Conservation (phyloP, 257 asterid species). For the Solanum corneliomulleri region DNA sequence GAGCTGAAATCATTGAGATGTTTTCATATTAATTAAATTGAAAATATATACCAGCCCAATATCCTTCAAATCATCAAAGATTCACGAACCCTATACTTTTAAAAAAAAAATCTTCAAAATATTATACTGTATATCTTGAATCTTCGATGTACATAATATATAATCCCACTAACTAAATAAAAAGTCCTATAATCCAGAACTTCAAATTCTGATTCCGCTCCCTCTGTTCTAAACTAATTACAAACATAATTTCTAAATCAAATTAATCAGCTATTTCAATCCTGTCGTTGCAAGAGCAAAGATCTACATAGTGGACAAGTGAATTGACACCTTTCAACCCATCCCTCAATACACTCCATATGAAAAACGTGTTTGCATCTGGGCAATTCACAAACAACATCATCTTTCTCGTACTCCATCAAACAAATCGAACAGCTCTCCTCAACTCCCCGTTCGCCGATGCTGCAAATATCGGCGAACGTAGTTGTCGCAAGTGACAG, state of each 20-base stretch:
- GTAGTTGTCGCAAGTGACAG: neutral
- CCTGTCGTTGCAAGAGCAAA: conserved; percentile 12
- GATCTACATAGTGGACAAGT: conserved; percentile 73
- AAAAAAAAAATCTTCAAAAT: neutral
- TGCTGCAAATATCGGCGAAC: neutral
- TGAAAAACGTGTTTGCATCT: conserved; percentile 55
- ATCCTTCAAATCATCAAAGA: neutral
- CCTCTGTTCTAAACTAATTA: neutral
- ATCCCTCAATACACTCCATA: conserved; percentile 44
- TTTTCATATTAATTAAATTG: neutral
- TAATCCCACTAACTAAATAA: neutral
- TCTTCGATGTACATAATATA: neutral
- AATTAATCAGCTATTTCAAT: neutral
- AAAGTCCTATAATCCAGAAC: neutral
- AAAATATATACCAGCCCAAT: neutral
- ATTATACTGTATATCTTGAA: neutral
- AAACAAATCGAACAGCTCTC: conserved; percentile 47
- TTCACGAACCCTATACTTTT: neutral
- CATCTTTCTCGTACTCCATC: conserved; percentile 35
- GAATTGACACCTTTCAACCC: conserved; percentile 40
- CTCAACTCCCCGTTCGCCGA: neutral
- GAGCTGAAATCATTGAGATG: neutral
- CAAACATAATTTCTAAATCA: neutral
- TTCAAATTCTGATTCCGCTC: neutral
- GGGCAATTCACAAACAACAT: conserved; percentile 31